phyloP scores from a whole-genome alignment of 129 eudicot species.

The Logfia minima region DNA sequence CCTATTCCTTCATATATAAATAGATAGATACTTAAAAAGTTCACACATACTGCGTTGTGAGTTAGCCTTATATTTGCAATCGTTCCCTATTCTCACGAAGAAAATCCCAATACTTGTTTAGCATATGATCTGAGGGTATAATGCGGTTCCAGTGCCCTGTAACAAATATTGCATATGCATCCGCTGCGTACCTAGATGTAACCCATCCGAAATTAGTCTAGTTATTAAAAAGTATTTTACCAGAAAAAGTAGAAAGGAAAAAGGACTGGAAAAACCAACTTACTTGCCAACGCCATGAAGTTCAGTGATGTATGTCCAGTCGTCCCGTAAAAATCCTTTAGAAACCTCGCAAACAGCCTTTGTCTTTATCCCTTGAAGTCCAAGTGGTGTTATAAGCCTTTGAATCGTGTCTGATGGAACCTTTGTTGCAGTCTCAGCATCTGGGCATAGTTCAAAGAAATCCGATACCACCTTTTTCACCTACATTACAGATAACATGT shows the following conservation, averaged over 20 bases:
- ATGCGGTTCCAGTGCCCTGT: slow-evolving; percentile 76
- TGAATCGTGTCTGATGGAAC: slow-evolving; percentile 37
- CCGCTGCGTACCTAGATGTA: slow-evolving; percentile 75
- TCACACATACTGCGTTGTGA: background rate
- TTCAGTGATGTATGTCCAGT: slow-evolving; percentile 72
- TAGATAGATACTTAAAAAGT: background rate
- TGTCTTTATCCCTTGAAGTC: slow-evolving; percentile 52
- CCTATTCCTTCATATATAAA: no score
- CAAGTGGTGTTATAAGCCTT: slow-evolving; percentile 50
- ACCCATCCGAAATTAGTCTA: background rate
- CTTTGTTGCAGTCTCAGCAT: slow-evolving; percentile 59
- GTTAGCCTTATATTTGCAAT: background rate
- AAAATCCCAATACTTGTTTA: slow-evolving; percentile 70
- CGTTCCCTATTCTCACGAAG: slow-evolving; percentile 28
- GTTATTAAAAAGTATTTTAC: background rate
- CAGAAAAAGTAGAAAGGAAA: background rate
- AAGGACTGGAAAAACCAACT: background rate
- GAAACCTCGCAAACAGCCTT: slow-evolving; percentile 48
- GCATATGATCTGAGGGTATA: slow-evolving; percentile 72
- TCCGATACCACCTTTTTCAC: slow-evolving; percentile 49
- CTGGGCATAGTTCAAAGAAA: slow-evolving; percentile 64
- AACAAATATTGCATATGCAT: slow-evolving; percentile 91
- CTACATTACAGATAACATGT: slow-evolving; percentile 30
- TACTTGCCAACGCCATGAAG: slow-evolving; percentile 79
- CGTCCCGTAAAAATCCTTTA: slow-evolving; percentile 44